phyloP scores from a whole-genome alignment of 1,284 basidiomycete species.

The Sparassis latifolia region DNA sequence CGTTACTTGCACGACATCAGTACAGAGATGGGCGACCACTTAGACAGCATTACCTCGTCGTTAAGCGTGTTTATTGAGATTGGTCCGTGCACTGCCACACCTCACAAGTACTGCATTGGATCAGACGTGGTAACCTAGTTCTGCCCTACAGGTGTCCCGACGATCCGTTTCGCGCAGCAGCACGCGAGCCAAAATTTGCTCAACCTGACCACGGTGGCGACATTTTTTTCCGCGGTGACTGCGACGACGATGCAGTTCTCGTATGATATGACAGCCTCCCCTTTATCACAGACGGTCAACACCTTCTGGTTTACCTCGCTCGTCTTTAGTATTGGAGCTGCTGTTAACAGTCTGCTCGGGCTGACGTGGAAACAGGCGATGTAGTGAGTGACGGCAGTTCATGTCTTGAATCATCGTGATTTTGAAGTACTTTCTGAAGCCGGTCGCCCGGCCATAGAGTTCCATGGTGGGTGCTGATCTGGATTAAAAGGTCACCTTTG shows the following conservation, averaged over 20 bases:
- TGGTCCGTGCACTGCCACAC: conserved; percentile 33
- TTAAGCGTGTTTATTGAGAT: conserved; percentile 68
- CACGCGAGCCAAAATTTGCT: conserved; percentile 62
- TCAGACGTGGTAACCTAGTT: background rate
- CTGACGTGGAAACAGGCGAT: conserved; percentile 74
- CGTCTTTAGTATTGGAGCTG: conserved; percentile 71
- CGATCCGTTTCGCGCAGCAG: conserved; percentile 68
- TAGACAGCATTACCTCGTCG: conserved; percentile 58
- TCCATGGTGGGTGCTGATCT: conserved; percentile 77
- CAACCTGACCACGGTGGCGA: conserved; percentile 68
- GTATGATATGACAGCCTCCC: conserved; percentile 29
- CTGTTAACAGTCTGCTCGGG: conserved; percentile 67
- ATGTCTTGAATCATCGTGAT: background rate
- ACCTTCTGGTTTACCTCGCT: conserved; percentile 69
- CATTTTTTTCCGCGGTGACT: conserved; percentile 73
- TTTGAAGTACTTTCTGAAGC: conserved; percentile 23
- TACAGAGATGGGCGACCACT: conserved; percentile 62
- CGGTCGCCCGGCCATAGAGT: conserved; percentile 57
- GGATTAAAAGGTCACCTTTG: conserved; percentile 73
- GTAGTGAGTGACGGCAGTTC: conserved; percentile 46
- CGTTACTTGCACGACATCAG: conserved; percentile 67
- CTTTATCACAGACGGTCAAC: conserved; percentile 50
- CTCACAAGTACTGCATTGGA: background rate
- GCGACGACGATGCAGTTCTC: conserved; percentile 68
- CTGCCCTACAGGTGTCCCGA: conserved; percentile 49